Evolutionary conservation across 139 green algal genomes (phyloP), one percentile per base, ranked within the genome.

Genomic region (Deuterostichococcus epilithicus): DNA sequence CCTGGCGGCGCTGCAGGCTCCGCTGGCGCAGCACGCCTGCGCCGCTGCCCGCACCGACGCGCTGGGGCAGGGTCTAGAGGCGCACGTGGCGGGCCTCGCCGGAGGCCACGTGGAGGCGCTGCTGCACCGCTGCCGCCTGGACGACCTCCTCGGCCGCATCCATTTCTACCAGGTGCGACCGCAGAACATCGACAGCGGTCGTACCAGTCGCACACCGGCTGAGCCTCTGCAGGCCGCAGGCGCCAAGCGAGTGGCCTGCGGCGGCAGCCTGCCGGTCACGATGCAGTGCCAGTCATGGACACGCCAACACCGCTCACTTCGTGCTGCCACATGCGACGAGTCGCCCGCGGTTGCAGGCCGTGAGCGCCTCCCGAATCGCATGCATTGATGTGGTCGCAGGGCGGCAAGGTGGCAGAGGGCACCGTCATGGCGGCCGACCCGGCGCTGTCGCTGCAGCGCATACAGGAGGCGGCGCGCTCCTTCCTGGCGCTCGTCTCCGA

Each of bases 401-500:
- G 32, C 18, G 70, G 75, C 33, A 75, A n/a, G 30, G 38, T 44
- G 30, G 28, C 6, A 15, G 44, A 45, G 67, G 42, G 45, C 30
- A 35, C 35, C 35, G n/a, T 10, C 23, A 76, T 86, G 35, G 87
- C 88, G 0, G 79, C 70, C 6, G 91, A 94, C 70, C 85, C 88
- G 3, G 74, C 75, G 13, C 83, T 96, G 75, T 78, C 80, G 3
- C 79, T 92, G 44, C 18, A 63, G 0, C n/a, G 60, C 5, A 73
- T 96, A n/a, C 78, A 76, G 0, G 84, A 86, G 20, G 86, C 88
- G 18, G 83, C 95, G 84, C 81, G 87, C 10, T 71, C 70, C 15
- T 93, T 95, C 75, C 91, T 96, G 47, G 82, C 80, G 45, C 68
- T 87, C 5, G 77, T 97, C 30, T 93, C 89, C 2, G 84, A 86